Evolutionary conservation across 129 eudicot genomes (phyloP), one percentile per base, ranked within the genome.

Genomic region (Artemisia annua): DNA sequence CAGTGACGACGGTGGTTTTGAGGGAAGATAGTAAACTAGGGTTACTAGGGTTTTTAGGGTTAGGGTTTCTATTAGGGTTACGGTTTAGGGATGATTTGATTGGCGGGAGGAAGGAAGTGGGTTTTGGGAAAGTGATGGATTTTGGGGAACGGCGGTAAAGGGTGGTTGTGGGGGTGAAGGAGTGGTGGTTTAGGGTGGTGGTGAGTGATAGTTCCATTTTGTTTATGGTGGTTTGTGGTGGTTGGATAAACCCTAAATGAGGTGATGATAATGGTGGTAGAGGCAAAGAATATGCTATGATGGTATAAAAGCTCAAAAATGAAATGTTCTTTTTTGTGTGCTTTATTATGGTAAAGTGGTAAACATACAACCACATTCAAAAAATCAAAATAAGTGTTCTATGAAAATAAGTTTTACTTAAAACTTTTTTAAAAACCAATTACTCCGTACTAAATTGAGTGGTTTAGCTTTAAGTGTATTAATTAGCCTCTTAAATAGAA

Each of bases 1-100:
- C 84, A 30, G 91, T 73, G 24, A 81, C 16, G 48, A 87, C 64
- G 69, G 96, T 77, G 74, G 90, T 60, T 69, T 71, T 85, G 73
- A 86, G 79, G 63, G 67, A 32, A 60, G 86, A 78, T 12, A 51
- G 30, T 69, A 81, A 66, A 39, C 11, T 51, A 17, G 79, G n/a
- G n/a, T n/a, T n/a, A n/a, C n/a, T n/a, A n/a, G n/a, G 22, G 66
- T 43, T 14, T 26, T 11, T 0, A 71, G 60, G 43, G 18, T 71
- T 74, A 64, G 79, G 1, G 14, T 20, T 20, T 20, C 22, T 20
- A n/a, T n/a, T n/a, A 56, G 62, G 14, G 28, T 2, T 57, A 57
- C 58, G 66, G 22, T 82, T 73, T 19, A 22, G 56, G 35, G 87
- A 71, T 6, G 87, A n/a, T 51, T 11, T 72, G 53, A 60, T 67